Evolutionary conservation across 2,329 filamentous ascomycete genomes (phyloP).

Genomic region (Monilinia laxa): DNA sequence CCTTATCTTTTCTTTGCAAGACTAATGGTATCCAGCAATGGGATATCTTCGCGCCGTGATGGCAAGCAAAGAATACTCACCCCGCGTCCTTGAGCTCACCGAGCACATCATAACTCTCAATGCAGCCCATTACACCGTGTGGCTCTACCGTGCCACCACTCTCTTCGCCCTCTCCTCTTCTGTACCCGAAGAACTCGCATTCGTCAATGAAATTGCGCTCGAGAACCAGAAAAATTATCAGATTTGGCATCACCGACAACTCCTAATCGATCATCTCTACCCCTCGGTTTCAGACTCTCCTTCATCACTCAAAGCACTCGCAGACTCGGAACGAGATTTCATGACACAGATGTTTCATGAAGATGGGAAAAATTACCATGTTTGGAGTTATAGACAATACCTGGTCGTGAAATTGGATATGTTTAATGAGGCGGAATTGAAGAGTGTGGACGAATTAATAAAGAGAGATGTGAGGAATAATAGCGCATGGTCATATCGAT

Average conservation of each 20-base stretch:
- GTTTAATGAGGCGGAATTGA: slow-evolving; percentile 64
- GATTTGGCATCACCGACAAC: slow-evolving; percentile 80
- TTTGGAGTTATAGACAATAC: slow-evolving; percentile 91
- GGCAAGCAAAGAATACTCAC: slow-evolving; percentile 80
- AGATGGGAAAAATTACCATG: slow-evolving; percentile 97
- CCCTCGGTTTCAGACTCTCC: slow-evolving; percentile 59
- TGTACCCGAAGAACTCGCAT: slow-evolving; percentile 62
- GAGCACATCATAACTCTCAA: slow-evolving; percentile 90
- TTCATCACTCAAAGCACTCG: slow-evolving; percentile 56
- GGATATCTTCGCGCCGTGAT: slow-evolving; percentile 92
- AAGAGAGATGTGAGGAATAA: slow-evolving; percentile 88
- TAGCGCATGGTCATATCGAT: slow-evolving; percentile 95
- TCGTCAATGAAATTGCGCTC: slow-evolving; percentile 82
- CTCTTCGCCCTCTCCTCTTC: slow-evolving; percentile 58
- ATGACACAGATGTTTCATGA: slow-evolving; percentile 75
- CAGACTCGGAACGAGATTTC: slow-evolving; percentile 69
- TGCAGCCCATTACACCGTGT: slow-evolving; percentile 96
- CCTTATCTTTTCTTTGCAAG: not conserved
- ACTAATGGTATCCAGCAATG: slow-evolving; percentile 58
- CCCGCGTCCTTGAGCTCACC: slow-evolving; percentile 76
- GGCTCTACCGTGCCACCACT: slow-evolving; percentile 88
- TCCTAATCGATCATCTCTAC: slow-evolving; percentile 60
- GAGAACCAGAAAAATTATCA: slow-evolving; percentile 96
- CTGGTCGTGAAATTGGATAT: slow-evolving; percentile 63
- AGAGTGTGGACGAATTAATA: slow-evolving; percentile 70